phyloP scores from a whole-genome alignment of 352 stramenopile species.

The Globisporangium mamillatum region DNA sequence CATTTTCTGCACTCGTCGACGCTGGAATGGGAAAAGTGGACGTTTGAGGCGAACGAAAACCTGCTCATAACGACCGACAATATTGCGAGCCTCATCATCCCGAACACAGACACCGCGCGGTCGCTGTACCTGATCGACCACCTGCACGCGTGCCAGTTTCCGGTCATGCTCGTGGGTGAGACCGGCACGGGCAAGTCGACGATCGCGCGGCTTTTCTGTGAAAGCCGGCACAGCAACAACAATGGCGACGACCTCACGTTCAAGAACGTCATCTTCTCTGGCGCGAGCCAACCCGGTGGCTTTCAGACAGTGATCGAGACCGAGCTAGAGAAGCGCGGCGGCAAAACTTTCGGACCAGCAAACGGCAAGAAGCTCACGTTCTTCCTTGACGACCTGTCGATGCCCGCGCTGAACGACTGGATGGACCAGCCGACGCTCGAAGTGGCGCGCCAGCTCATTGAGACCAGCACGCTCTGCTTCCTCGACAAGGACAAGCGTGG shows the following conservation, averaged over 20 bases:
- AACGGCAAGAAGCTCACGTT: conserved; percentile 74
- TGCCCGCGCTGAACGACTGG: conserved; percentile 70
- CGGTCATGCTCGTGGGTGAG: conserved; percentile 83
- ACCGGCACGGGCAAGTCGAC: conserved; percentile 88
- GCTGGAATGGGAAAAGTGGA: conserved; percentile 90
- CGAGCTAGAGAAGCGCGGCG: conserved; percentile 76
- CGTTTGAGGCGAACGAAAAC: conserved; percentile 34
- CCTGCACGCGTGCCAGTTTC: conserved; percentile 45
- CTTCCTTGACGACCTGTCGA: conserved; percentile 77
- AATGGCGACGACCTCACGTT: conserved; percentile 46
- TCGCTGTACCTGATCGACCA: conserved; percentile 68
- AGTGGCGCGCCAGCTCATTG: conserved; percentile 67
- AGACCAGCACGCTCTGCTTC: conserved; percentile 69
- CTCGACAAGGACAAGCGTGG: conserved; percentile 83
- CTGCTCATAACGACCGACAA: conserved; percentile 40
- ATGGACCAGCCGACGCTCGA: conserved; percentile 78
- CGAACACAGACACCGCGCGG: conserved; percentile 81
- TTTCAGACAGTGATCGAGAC: conserved; percentile 79
- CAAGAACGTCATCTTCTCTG: conserved; percentile 90
- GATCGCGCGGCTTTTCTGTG: conserved; percentile 75
- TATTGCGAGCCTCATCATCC: conserved; percentile 81
- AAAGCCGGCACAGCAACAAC: conserved; percentile 19
- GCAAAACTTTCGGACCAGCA: conserved; percentile 73
- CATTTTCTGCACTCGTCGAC: conserved; percentile 87
- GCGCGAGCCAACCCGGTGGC: conserved; percentile 64